A percentile compares a stretch with the other conserved stretches of the same genome.
Conservation (phyloP, 2,329 filamentous ascomycete species). For the Fusarium multiceps region DNA sequence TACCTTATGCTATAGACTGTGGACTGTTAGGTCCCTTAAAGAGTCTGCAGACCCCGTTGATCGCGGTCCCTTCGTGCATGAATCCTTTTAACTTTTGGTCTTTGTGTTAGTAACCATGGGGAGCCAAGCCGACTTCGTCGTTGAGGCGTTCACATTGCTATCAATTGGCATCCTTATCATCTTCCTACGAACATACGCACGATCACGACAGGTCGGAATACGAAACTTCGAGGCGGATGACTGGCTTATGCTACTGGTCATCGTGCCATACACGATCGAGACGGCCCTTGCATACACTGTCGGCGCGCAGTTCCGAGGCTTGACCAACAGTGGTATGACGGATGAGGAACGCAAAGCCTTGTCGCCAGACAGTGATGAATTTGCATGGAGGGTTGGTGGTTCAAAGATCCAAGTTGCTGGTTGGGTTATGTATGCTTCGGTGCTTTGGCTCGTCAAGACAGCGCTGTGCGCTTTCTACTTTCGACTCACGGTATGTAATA, state of each 20-base stretch:
- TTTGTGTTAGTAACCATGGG: conserved; percentile 1
- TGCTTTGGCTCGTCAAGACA: conserved; percentile 64
- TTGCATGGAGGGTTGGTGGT: conserved; percentile 55
- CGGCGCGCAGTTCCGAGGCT: conserved; percentile 53
- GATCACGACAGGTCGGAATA: conserved; percentile 56
- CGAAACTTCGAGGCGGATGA: conserved; percentile 58
- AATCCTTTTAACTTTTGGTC: neutral
- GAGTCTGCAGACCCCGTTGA: neutral
- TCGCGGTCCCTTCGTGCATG: neutral
- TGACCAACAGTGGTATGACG: conserved; percentile 64
- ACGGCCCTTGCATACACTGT: conserved; percentile 51
- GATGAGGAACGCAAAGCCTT: conserved; percentile 57
- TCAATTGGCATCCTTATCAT: conserved; percentile 61
- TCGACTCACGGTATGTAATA: conserved; percentile 57
- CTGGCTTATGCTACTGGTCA: conserved; percentile 53
- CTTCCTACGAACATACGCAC: conserved; percentile 59
- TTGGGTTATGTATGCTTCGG: conserved; percentile 61
- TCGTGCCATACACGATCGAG: conserved; percentile 43
- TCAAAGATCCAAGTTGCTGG: conserved; percentile 65
- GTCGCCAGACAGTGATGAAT: conserved; percentile 56
- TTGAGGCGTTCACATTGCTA: conserved; percentile 56
- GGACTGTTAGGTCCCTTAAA: conserved; percentile 1
- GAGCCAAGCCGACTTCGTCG: conserved; percentile 25
- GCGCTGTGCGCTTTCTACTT: conserved; percentile 65
- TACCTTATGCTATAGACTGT: neutral